Conservation (phyloP, 257 asterid species). For the Sherardia arvensis region DNA sequence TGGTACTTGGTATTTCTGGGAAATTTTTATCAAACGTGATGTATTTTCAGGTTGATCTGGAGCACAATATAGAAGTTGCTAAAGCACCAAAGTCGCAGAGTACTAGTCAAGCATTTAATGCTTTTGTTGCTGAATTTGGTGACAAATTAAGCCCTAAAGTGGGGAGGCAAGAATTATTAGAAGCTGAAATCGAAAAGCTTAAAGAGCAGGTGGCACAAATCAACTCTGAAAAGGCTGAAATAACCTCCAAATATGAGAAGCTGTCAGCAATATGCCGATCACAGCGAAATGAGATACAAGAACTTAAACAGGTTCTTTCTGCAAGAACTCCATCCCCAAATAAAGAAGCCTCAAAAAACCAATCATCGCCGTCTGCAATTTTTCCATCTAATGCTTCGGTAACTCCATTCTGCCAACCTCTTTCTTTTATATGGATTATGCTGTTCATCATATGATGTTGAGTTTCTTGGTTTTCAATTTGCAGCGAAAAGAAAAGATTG, state of each 20-base stretch:
- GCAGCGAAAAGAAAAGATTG: conserved; percentile 48
- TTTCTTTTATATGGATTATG: neutral
- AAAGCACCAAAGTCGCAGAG: conserved; percentile 41
- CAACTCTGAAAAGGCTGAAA: conserved; percentile 67
- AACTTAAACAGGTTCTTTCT: conserved; percentile 66
- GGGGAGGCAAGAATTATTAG: conserved; percentile 46
- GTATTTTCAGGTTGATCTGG: conserved; percentile 39
- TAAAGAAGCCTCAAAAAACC: conserved; percentile 35
- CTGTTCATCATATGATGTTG: neutral
- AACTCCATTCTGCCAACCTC: conserved; percentile 5
- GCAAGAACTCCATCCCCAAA: conserved; percentile 60
- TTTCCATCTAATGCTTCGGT: conserved; percentile 42
- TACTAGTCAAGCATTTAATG: conserved; percentile 43
- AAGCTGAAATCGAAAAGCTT: conserved; percentile 72
- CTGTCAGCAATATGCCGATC: conserved; percentile 88
- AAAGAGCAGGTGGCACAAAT: conserved; percentile 63
- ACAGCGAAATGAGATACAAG: conserved; percentile 90
- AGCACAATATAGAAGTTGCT: conserved; percentile 25
- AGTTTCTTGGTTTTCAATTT: conserved; percentile 2
- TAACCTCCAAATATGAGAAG: conserved; percentile 75
- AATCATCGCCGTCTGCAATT: conserved; percentile 36
- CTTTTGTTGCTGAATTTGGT: conserved; percentile 69
- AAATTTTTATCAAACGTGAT: conserved; percentile 28
- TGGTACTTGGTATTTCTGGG: conserved; percentile 16
- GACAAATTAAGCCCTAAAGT: conserved; percentile 42